Conservation (phyloP, 2,329 filamentous ascomycete species). For the Hypoxylon sp. region DNA sequence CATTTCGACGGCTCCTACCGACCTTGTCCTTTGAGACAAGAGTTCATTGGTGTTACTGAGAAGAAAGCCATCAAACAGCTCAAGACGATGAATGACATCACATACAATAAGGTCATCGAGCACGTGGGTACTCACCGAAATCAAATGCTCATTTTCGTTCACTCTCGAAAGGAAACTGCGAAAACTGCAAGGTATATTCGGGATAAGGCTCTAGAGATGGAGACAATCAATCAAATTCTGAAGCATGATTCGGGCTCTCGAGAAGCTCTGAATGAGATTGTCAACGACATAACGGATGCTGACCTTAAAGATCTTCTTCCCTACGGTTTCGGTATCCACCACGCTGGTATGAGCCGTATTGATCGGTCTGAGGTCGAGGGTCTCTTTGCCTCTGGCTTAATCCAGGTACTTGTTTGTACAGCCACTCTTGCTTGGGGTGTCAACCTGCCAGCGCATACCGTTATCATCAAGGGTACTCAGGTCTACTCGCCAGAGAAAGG, state of each 20-base stretch:
- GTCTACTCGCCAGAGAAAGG: conserved; percentile 99
- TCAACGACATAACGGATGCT: conserved; percentile 83
- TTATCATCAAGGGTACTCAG: conserved; percentile 98
- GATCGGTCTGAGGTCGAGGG: conserved; percentile 97
- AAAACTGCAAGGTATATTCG: conserved; percentile 97
- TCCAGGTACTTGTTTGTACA: conserved; percentile 96
- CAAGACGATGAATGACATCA: conserved; percentile 99
- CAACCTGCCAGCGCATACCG: conserved; percentile 96
- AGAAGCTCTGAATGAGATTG: conserved; percentile 88
- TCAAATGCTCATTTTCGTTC: conserved; percentile 99
- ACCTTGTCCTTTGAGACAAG: conserved; percentile 94
- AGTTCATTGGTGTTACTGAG: conserved; percentile 97
- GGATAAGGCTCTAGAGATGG: conserved; percentile 96
- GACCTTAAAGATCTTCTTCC: conserved; percentile 95
- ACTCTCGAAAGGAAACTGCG: conserved; percentile 97
- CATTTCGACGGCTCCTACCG: conserved; percentile 96
- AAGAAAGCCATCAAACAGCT: conserved; percentile 99
- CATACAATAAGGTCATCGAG: conserved; percentile 96
- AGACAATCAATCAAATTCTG: conserved; percentile 96
- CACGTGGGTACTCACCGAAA: conserved; percentile 94
- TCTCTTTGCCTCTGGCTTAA: conserved; percentile 89
- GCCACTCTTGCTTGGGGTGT: conserved; percentile 99
- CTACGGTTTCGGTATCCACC: conserved; percentile 98
- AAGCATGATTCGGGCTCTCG: conserved; percentile 92
- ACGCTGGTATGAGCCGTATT: conserved; percentile 96